Conservation (phyloP, 768 basidiomycete species). For the Tylopilus vinaceipallidus region DNA sequence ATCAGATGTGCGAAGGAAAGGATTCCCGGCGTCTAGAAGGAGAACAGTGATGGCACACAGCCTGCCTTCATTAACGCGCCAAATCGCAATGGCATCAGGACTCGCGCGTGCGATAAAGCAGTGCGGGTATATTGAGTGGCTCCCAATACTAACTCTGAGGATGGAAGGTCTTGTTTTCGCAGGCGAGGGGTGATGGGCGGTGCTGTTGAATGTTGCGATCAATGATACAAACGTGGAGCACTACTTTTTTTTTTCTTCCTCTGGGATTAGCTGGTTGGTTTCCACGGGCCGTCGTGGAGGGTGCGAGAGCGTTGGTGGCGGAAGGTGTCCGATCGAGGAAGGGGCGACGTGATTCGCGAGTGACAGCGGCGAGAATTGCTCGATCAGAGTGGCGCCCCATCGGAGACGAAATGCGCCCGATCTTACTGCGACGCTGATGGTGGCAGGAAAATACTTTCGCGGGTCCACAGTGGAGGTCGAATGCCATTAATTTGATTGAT, state of each 20-base stretch:
- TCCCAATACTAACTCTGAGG: not conserved
- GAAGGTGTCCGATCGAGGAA: not conserved
- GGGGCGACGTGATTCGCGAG: not conserved
- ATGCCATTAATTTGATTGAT: not conserved
- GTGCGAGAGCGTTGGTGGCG: not conserved
- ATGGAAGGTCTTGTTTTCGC: not conserved
- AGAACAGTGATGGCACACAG: constrained; percentile 10
- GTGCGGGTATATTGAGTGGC: not conserved
- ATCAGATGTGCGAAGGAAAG: not conserved
- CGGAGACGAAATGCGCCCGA: constrained; percentile 3
- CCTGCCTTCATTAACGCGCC: constrained; percentile 14
- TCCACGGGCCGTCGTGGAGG: not conserved
- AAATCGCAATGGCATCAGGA: not conserved
- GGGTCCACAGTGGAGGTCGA: not conserved
- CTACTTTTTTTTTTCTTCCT: not conserved
- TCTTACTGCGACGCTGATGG: not conserved
- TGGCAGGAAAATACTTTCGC: constrained; percentile 11
- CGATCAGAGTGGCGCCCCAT: constrained; percentile 9
- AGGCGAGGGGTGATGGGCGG: too few species aligned
- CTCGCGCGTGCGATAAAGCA: constrained; percentile 6
- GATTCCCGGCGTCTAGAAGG: not conserved
- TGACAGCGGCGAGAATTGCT: constrained; percentile 7
- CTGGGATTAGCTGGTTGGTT: not conserved
- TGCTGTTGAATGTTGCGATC: constrained; percentile 6
- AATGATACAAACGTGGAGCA: not conserved